Conservation (phyloP, 2,329 filamentous ascomycete genomes). For the Huntiella bhutanensis region DNA sequence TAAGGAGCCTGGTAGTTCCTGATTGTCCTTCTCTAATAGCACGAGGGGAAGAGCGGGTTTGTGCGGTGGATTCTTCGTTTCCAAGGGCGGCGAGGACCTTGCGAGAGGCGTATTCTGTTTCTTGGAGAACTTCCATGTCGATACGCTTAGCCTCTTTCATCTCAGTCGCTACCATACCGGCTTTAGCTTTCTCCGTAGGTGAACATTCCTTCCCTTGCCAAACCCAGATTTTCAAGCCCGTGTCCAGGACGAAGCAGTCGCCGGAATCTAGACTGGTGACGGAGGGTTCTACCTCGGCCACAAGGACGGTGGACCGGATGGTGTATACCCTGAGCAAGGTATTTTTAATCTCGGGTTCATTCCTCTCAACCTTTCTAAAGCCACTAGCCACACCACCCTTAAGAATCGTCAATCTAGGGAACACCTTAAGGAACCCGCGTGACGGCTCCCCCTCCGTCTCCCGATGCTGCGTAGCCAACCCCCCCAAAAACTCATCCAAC, state of each 20-base stretch:
- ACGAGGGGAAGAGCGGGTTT: not conserved
- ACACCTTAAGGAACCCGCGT: conserved; percentile 39
- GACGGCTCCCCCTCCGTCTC: conserved; percentile 42
- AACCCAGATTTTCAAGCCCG: conserved; percentile 45
- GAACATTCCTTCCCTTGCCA: conserved; percentile 49
- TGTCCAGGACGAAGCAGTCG: conserved; percentile 48
- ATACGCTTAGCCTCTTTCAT: conserved; percentile 43
- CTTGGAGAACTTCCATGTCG: conserved; percentile 46
- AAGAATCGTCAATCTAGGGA: conserved; percentile 40
- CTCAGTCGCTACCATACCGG: conserved; percentile 47
- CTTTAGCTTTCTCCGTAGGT: conserved; percentile 51
- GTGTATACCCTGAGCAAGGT: conserved; percentile 45
- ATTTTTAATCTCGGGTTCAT: conserved; percentile 23
- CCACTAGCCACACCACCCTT: conserved; percentile 42
- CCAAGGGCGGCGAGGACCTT: conserved; percentile 38
- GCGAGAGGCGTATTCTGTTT: conserved; percentile 35
- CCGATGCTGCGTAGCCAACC: conserved; percentile 43
- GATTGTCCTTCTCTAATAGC: conserved; percentile 1
- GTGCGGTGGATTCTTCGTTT: conserved; percentile 20
- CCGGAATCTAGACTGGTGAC: conserved; percentile 44
- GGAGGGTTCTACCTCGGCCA: conserved; percentile 43
- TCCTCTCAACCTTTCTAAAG: conserved; percentile 41
- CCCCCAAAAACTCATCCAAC: conserved; percentile 46
- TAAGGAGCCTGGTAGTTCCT: conserved; percentile 22
- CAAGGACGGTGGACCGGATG: conserved; percentile 25